Conservation (phyloP, 331 rosid species). For the Rosa hybrid region DNA sequence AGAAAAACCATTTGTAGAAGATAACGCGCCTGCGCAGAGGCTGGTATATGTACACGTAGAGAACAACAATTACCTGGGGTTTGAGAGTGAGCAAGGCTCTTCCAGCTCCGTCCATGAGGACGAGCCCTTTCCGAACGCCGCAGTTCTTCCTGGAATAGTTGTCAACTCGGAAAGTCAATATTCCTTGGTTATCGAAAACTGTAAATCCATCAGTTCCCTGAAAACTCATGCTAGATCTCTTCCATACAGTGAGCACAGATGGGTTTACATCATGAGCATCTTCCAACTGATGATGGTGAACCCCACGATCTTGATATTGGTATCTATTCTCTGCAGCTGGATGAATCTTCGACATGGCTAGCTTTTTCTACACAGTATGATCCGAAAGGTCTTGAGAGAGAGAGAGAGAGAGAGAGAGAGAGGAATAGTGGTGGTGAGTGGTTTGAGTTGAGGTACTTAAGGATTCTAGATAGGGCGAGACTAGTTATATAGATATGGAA, state of each 20-base stretch:
- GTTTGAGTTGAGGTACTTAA: background rate
- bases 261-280: conserved; percentile 9
- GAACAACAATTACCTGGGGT: conserved; percentile 34
- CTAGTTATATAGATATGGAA: conserved; percentile 5
- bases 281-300: background rate
- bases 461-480: background rate
- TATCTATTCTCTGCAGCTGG: conserved; percentile 24
- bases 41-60: too few species aligned
- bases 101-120: conserved; percentile 60
- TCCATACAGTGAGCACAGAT: conserved; percentile 51
- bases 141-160: conserved; percentile 41
- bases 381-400: background rate
- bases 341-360: conserved; percentile 44
- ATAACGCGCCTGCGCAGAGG: background rate
- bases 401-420: background rate
- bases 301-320: background rate
- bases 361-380: background rate
- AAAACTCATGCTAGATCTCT: conserved; percentile 56
- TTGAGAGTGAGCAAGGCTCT: conserved; percentile 46
- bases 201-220: conserved; percentile 58
- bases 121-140: conserved; percentile 29
- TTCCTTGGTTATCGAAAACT: conserved; percentile 41
- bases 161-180: conserved; percentile 45
- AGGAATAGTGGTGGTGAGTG: conserved; percentile 2
- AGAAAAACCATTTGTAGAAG: background rate